These are phyloP conservation scores for Cladobotryum protrusum DNA, from an alignment of 2,329 filamentous ascomycete species.

Conservation along the genomic window DNA sequence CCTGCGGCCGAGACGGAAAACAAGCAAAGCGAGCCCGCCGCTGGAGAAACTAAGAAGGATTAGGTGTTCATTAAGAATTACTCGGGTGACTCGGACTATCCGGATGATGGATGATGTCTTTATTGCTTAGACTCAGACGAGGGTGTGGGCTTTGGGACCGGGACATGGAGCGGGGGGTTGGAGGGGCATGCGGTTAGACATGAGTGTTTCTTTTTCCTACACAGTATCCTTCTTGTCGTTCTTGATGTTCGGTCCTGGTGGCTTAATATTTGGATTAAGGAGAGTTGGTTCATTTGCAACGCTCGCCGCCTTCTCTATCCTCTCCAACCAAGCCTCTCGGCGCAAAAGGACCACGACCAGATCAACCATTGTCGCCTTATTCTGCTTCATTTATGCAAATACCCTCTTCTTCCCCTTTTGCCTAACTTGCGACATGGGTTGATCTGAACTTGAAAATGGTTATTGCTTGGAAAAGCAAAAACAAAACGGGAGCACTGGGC, in stretches of 20 bases:
- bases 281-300: slow-evolving; percentile 10
- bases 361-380: not conserved
- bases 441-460: no score
- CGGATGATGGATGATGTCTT: not conserved
- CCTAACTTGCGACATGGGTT: not conserved
- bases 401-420: not conserved
- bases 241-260: slow-evolving; percentile 15
- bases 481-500: no score
- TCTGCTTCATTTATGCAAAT: not conserved
- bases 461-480: no score
- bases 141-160: not conserved
- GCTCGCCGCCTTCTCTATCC: slow-evolving; percentile 3
- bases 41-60: slow-evolving; percentile 30
- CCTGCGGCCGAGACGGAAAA: slow-evolving; percentile 18
- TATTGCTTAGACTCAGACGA: not conserved
- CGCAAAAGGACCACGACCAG: slow-evolving; percentile 1
- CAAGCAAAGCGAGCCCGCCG: slow-evolving; percentile 18
- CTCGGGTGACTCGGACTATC: slow-evolving; percentile 2
- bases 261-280: slow-evolving; percentile 15
- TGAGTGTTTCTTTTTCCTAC: slow-evolving; percentile 14
- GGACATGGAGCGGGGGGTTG: slow-evolving; percentile 1
- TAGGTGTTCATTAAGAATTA: slow-evolving; percentile 25
- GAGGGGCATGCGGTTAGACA: slow-evolving; percentile 14
- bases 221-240: slow-evolving; percentile 13
- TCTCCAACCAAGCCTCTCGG: not conserved